Evolutionary conservation across 2,329 filamentous ascomycete genomes (phyloP).

Genomic region (Hortaea sp.): DNA sequence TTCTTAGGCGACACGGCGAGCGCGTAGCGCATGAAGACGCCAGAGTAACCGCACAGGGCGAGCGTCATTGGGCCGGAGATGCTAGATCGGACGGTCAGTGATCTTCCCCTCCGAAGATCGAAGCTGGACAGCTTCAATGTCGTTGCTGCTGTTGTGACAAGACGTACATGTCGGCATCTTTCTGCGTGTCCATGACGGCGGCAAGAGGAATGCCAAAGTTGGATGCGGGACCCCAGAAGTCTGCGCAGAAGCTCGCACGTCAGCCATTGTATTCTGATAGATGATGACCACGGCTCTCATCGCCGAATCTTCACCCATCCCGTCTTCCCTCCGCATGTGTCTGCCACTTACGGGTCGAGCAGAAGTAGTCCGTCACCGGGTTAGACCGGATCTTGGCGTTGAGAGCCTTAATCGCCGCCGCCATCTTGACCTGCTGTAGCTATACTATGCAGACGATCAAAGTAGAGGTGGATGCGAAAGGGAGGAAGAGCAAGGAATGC

Average conservation of each 20-base stretch:
- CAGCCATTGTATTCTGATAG: background rate
- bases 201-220: constrained; percentile 47
- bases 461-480: background rate
- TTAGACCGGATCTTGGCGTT: constrained; percentile 44
- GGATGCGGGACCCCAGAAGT: constrained; percentile 42
- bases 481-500: too few species aligned
- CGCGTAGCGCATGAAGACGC: constrained; percentile 57
- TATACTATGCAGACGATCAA: background rate
- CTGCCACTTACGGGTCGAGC: constrained; percentile 41
- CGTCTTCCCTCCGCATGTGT: background rate
- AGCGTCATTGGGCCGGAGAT: constrained; percentile 57
- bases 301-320: background rate
- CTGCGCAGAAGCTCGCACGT: constrained; percentile 22
- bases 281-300: background rate
- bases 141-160: background rate
- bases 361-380: constrained; percentile 42
- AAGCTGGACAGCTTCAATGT: too few species aligned
- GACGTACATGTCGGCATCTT: constrained; percentile 42
- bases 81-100: constrained; percentile 28
- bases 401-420: constrained; percentile 43
- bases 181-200: constrained; percentile 44
- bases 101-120: too few species aligned
- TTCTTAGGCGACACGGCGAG: constrained; percentile 53
- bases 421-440: constrained; percentile 29
- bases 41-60: constrained; percentile 51